These are phyloP conservation scores for Rubia yunnanensis DNA, from an alignment of 257 asterid species.

Conservation along the genomic window DNA sequence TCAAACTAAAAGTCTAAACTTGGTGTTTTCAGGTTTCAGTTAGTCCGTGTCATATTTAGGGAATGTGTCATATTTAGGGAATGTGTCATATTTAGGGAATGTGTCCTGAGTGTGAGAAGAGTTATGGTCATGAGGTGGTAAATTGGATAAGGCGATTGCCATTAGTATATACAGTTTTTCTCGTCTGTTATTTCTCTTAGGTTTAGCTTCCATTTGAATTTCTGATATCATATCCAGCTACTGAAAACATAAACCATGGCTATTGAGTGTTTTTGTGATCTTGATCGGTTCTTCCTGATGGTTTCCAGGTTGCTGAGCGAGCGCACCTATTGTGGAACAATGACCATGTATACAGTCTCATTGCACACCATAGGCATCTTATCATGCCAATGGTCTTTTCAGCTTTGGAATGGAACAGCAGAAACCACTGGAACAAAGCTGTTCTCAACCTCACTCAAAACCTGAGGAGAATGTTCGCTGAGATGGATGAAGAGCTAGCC, in stretches of 20 bases:
- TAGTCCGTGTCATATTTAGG: too few relatives aligned
- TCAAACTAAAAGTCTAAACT: background rate
- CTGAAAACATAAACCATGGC: background rate
- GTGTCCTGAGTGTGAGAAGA: background rate
- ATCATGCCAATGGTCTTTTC: slow-evolving; percentile 36
- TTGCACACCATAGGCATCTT: slow-evolving; percentile 25
- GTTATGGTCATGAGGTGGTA: background rate
- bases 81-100: background rate
- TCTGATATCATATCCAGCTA: background rate
- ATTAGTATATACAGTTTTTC: background rate
- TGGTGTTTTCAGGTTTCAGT: background rate
- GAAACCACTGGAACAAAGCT: slow-evolving; percentile 36
- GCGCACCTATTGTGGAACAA: slow-evolving; percentile 40
- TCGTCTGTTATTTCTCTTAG: background rate
- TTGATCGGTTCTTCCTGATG: background rate
- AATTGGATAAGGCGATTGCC: background rate
- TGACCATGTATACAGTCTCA: slow-evolving; percentile 31
- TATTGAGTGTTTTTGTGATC: background rate
- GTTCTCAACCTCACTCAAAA: slow-evolving; percentile 37
- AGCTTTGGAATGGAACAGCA: slow-evolving; percentile 34
- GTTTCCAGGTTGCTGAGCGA: slow-evolving; percentile 38
- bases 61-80: too few relatives aligned
- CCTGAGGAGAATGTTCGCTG: slow-evolving; percentile 27
- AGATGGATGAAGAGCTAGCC: slow-evolving; percentile 40
- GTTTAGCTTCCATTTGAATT: background rate